A percentile compares a stretch with the other conserved stretches of the same genome.
These are phyloP conservation scores for Syzygium malaccense DNA, from an alignment of 441 rosid genomes.

Conservation along the genomic window DNA sequence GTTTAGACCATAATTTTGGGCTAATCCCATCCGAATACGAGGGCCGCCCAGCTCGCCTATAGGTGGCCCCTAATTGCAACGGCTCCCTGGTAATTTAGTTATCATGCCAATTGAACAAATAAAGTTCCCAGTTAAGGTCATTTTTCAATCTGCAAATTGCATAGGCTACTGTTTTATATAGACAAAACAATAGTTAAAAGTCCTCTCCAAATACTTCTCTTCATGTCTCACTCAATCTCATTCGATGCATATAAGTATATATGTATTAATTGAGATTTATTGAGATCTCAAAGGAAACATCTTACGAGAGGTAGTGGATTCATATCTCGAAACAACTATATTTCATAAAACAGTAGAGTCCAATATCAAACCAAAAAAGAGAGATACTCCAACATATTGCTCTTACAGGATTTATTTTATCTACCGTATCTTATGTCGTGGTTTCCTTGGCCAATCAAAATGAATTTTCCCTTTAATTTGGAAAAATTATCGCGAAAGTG, in stretches of 20 bases:
- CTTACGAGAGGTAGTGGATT: not conserved
- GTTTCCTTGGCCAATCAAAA: not conserved
- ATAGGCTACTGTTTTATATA: not conserved
- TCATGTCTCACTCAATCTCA: too few relatives aligned
- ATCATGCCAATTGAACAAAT: not conserved
- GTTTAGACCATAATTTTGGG: too few relatives aligned
- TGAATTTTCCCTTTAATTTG: not conserved
- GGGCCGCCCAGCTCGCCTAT: not conserved
- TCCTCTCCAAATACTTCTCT: not conserved
- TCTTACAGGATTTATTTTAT: not conserved
- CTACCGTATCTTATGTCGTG: not conserved
- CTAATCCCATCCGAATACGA: too few relatives aligned
- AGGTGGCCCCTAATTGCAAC: not conserved
- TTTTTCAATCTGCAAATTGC: not conserved
- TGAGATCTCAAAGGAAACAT: too few relatives aligned
- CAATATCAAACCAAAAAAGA: not conserved
- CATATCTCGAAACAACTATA: not conserved
- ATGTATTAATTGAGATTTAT: too few relatives aligned
- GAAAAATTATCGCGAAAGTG: not conserved
- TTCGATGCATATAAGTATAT: too few relatives aligned
- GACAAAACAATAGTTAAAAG: not conserved
- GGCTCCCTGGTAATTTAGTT: not conserved
- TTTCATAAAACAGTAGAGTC: rapidly evolving
- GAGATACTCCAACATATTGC: not conserved
- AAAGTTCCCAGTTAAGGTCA: not conserved